Conservation (phyloP, 257 asterid species). For the Nicotiana knightiana region DNA sequence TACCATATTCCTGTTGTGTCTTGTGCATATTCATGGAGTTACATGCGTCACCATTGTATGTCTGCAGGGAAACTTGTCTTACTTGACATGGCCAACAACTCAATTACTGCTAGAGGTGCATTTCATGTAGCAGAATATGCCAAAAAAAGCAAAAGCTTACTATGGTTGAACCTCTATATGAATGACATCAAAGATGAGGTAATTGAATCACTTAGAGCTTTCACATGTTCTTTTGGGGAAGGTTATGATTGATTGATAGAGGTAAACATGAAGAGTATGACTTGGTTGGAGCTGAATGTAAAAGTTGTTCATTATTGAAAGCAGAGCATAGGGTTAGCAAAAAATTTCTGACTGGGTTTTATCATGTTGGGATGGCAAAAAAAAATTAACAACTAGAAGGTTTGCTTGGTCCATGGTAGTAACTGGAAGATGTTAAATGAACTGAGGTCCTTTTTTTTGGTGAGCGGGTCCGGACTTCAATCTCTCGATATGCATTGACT, state of each 20-base stretch:
- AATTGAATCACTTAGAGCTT: not conserved
- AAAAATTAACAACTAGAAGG: not conserved
- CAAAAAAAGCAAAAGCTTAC: conserved; percentile 71
- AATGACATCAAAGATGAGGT: conserved; percentile 95
- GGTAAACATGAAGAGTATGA: not conserved
- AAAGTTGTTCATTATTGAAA: not conserved
- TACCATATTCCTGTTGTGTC: not conserved
- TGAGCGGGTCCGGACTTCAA: not conserved
- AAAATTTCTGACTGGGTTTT: not conserved
- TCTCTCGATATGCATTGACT: not conserved
- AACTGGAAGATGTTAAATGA: not conserved
- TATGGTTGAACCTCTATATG: conserved; percentile 86
- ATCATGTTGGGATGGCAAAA: not conserved
- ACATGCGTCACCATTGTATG: conserved; percentile 12
- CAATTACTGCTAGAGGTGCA: conserved; percentile 70
- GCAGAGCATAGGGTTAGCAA: not conserved
- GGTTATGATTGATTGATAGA: not conserved
- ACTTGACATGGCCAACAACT: conserved; percentile 84
- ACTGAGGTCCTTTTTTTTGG: no score
- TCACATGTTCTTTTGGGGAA: not conserved
- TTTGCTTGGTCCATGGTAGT: not conserved
- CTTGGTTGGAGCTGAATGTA: not conserved
- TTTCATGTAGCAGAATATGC: conserved; percentile 79
- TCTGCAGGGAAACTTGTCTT: conserved; percentile 62
- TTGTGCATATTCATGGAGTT: conserved; percentile 1